phyloP scores from a whole-genome alignment of 2,329 filamentous ascomycete species.

The Lomentospora prolificans region DNA sequence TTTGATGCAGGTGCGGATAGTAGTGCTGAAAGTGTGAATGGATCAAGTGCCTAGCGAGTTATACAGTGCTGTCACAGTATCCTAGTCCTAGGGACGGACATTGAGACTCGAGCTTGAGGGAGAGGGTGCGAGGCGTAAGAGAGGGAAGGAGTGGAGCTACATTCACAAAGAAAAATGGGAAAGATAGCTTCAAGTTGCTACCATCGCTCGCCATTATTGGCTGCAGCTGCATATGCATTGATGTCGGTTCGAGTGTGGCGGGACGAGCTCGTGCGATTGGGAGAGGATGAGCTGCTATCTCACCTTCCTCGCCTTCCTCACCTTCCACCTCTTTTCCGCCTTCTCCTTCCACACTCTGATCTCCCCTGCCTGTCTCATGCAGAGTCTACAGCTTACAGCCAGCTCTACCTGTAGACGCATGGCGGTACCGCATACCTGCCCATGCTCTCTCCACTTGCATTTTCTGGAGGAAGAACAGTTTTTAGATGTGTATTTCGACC shows the following conservation, averaged over 20 bases:
- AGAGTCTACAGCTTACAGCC: too few relatives aligned
- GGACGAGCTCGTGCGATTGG: constrained; percentile 1
- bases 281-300: constrained; percentile 1
- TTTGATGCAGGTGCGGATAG: neutral
- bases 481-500: too few relatives aligned
- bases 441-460: neutral
- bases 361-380: neutral
- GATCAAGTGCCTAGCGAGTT: too few relatives aligned
- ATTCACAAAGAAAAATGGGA: neutral
- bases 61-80: too few relatives aligned
- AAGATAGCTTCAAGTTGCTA: neutral
- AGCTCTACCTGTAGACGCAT: neutral
- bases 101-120: neutral
- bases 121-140: neutral
- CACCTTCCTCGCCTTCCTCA: neutral
- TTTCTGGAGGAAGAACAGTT: too few relatives aligned
- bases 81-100: too few relatives aligned
- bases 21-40: neutral
- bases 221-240: neutral
- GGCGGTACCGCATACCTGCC: neutral
- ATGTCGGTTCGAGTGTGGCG: neutral
- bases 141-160: neutral
- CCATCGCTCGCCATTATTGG: neutral
- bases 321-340: neutral
- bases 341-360: neutral